phyloP scores from a whole-genome alignment of 225 moss, liverwort and hornwort genomes.

The Antitrichia curtipendula region DNA sequence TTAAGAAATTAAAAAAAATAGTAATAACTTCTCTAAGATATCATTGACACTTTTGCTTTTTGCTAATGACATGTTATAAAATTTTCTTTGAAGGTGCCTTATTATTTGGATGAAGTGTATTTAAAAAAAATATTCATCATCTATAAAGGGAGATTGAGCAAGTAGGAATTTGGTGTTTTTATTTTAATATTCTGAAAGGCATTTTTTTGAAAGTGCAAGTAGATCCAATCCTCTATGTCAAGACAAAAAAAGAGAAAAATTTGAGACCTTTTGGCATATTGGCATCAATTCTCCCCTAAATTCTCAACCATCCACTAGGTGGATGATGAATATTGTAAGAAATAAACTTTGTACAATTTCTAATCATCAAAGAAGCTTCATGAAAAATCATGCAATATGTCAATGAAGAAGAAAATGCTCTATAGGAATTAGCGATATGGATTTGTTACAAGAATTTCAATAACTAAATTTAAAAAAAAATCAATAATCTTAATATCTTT shows the following conservation, averaged over 20 bases:
- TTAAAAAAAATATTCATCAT: background rate
- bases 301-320: background rate
- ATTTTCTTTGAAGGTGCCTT: background rate
- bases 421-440: background rate
- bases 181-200: too few species aligned
- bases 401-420: background rate
- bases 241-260: background rate
- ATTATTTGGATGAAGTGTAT: background rate
- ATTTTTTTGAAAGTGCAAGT: background rate
- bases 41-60: background rate
- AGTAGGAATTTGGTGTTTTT: too few species aligned
- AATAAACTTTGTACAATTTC: fast-evolving
- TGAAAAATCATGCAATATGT: background rate
- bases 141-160: fast-evolving
- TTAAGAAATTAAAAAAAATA: background rate
- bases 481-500: background rate
- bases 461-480: background rate
- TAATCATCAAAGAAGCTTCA: background rate
- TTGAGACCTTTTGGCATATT: background rate
- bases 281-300: fast-evolving
- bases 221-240: fast-evolving
- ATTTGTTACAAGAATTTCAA: background rate
- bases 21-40: background rate
- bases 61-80: background rate
- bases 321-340: background rate